Evolutionary conservation across 805 yeast species (phyloP), one percentile per base, ranked within the genome.

Genomic region (Kluyveromyces dobzhanskii): DNA sequence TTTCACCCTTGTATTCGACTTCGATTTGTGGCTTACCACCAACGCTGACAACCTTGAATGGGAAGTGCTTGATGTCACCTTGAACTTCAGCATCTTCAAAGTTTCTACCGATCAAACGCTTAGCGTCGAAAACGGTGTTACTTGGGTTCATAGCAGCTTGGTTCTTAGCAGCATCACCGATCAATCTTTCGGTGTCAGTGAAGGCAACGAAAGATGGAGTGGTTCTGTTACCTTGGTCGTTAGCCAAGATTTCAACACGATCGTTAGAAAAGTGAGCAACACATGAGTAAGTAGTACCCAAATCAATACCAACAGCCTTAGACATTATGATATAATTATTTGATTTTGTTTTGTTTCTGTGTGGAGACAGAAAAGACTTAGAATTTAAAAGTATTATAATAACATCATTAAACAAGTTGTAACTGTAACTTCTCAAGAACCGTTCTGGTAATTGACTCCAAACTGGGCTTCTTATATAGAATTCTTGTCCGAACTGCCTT

Each of bases 181-280:
- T 87, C 57, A 87, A 74, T 70, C 96, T 82, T 71, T 90, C 97
- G 30, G 88, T 75, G 61, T 86, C 96, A 23, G 95, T 86, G 77
- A 88, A 88, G 38, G 95, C 96, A 46, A 90, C 97, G 63, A 84
- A 88, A 26, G 97, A 87, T 27, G 97, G 97, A 14, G 97, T 88
- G 46, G 95, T 90, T 74, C 97, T 84, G 76, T 90, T 88, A 73
- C 97, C 97, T 71, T 90, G 97, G 66, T 88, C 96, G 61, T 88
- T 88, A 56, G 97, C 96, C 57, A 88, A 78, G 59, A 88, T 88
- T 61, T 90, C 97, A 44, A 88, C 97, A 56, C 94, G 73, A 61
- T 85, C 94, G 55, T 83, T 82, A 37, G 80, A 64, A 64, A 75
- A 78, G 65, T 76, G 87, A 57, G 95, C 97, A 46, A 90, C 97